Percentiles rank a stretch among this genome's conserved stretches.
Evolutionary conservation across 305 asterid species (phyloP).

Genomic region (Fraxinus albicans): DNA sequence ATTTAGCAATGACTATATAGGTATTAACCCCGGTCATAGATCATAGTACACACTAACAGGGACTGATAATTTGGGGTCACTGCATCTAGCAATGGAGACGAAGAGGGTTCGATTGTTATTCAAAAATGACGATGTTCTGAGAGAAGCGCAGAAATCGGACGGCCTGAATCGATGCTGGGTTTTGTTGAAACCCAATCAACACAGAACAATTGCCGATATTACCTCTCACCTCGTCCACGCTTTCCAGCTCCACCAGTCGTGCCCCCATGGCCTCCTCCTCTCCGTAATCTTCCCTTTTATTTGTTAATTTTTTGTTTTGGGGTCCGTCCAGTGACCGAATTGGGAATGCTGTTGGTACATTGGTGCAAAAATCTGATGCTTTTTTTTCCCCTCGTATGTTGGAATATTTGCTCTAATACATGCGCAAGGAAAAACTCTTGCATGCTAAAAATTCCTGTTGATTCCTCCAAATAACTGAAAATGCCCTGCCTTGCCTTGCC

Average conservation of each 20-base stretch:
- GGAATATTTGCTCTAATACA: neutral
- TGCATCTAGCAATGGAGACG: constrained; percentile 51
- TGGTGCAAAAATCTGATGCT: neutral
- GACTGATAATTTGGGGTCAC: constrained; percentile 10
- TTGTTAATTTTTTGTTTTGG: neutral
- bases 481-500: neutral
- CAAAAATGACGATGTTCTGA: constrained; percentile 55
- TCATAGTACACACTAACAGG: neutral
- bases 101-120: constrained; percentile 62
- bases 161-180: constrained; percentile 69
- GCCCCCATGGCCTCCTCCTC: constrained; percentile 77
- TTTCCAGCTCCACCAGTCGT: constrained; percentile 65
- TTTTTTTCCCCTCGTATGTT: neutral
- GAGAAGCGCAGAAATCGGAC: constrained; percentile 54
- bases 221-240: constrained; percentile 49
- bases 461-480: neutral
- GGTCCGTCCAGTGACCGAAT: neutral
- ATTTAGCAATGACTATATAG: no score
- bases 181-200: constrained; percentile 55
- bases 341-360: neutral
- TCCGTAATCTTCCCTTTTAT: constrained; percentile 36
- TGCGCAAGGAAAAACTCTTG: neutral
- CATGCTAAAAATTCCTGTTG: neutral
- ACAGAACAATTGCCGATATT: constrained; percentile 51
- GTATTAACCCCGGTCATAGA: no score